These are phyloP conservation scores for Neonectria coccinea DNA, from an alignment of 2,329 filamentous ascomycete genomes.

Conservation along the genomic window DNA sequence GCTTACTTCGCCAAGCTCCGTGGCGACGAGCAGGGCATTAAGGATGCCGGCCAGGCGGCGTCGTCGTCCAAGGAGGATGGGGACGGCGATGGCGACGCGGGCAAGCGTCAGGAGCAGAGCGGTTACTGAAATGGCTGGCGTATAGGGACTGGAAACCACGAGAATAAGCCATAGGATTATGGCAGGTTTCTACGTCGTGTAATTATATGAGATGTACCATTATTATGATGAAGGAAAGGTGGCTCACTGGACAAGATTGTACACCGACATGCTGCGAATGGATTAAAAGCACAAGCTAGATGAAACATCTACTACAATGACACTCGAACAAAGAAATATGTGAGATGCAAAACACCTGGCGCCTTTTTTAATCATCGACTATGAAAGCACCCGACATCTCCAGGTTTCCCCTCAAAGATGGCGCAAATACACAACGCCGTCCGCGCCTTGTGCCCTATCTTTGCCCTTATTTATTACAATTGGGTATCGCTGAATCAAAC, in stretches of 20 bases:
- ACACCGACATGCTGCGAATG: neutral
- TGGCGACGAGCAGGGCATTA: constrained; percentile 83
- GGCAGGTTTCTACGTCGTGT: neutral
- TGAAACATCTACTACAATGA: too few relatives aligned
- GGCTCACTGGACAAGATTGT: constrained; percentile 6
- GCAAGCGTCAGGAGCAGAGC: constrained; percentile 63
- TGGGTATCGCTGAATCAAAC: constrained; percentile 48
- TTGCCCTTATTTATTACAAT: constrained; percentile 42
- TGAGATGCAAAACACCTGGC: neutral
- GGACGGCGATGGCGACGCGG: constrained; percentile 45
- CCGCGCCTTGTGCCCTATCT: constrained; percentile 29
- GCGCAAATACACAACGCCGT: constrained; percentile 23
- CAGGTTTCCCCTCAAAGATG: constrained; percentile 6
- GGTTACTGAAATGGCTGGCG: constrained; percentile 56
- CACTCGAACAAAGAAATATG: neutral
- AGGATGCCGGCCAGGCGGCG: constrained; percentile 67
- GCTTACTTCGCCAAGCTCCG: constrained; percentile 93
- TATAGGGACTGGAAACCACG: neutral
- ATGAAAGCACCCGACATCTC: constrained; percentile 2
- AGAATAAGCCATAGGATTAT: neutral
- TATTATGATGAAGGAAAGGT: neutral
- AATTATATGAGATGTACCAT: constrained; percentile 13
- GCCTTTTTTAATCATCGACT: neutral
- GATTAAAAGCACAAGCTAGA: neutral
- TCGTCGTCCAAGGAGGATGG: constrained; percentile 49